Evolutionary conservation across 23 red algal species (phyloP), one percentile per base, ranked within the genome.

Genomic region (Cyanidiococcus yangmingshanensis): DNA sequence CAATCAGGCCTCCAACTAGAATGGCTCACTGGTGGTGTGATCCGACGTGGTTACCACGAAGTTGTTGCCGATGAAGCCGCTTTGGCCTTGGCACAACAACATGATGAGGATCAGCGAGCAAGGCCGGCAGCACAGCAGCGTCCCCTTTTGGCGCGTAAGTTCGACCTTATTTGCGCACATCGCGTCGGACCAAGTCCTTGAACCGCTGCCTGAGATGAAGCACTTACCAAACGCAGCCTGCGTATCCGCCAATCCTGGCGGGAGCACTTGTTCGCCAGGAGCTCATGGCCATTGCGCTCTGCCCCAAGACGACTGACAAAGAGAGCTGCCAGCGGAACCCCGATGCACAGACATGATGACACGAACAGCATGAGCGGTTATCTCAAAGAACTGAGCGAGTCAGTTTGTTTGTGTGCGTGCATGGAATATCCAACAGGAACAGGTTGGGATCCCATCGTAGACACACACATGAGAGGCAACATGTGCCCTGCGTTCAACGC

Each of bases 1-100:
- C 91, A 95, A 45, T 84, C 87, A 30, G 91, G 91, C 1, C 74
- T 87, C 32, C 86, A 95, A 68, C 38, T 95, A n/a, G 91, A 95
- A 39, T 83, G 85, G 54, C 71, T 95, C 12, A 95, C 91, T 0
- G 91, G 59, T 39, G 91, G 91, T 39, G 58, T 76, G 37, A 84
- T 95, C 39, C 80, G 75, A 41, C 79, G 86, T 30, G 91, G 91
- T n/a, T 87, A 86, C 75, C 91, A 95, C 59, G 91, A 95, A 77
- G 91, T 95, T 39, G 83, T 95, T 21, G 79, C 88, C 0, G 88
- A 78, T 63, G 75, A 88, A 76, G 76, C 84, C 18, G 85, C 83
- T 21, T 77, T 34, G 38, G 68, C 35, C 12, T 24, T 74, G 7
- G 39, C 39, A 39, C 7, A 74, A 24, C 12, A 38, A 16, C 57